These are phyloP conservation scores for Colletotrichum lini DNA, from an alignment of 2,329 filamentous ascomycete species.

Conservation along the genomic window DNA sequence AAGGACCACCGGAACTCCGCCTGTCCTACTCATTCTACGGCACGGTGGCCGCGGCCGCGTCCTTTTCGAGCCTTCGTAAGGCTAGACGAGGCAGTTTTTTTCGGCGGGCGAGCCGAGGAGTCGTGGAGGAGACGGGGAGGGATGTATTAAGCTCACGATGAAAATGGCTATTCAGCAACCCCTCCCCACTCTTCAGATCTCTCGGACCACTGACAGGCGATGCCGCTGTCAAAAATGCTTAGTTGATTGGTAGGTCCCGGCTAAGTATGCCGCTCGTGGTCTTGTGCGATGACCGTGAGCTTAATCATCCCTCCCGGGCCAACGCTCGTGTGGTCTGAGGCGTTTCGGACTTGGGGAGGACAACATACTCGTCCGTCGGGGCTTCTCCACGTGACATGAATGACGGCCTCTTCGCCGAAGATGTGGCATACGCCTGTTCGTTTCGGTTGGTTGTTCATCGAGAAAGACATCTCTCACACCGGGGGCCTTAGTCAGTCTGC, in stretches of 20 bases:
- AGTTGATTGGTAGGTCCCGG: slow-evolving; percentile 4
- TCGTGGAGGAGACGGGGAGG: slow-evolving; percentile 17
- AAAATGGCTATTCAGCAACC: neutral
- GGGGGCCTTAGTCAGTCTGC: neutral
- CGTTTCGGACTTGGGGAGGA: neutral
- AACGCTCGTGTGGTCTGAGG: slow-evolving; percentile 2
- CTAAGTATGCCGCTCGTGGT: slow-evolving; percentile 19
- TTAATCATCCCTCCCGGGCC: neutral
- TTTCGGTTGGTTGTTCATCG: neutral
- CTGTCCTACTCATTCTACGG: too few relatives aligned
- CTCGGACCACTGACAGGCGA: slow-evolving; percentile 7
- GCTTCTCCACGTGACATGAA: too few relatives aligned
- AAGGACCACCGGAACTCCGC: slow-evolving; percentile 13
- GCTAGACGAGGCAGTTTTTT: slow-evolving; percentile 15
- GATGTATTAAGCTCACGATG: slow-evolving; percentile 16
- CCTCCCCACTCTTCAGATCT: slow-evolving; percentile 14
- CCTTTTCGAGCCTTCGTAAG: neutral
- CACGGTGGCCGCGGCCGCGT: neutral
- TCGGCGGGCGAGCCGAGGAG: slow-evolving; percentile 4
- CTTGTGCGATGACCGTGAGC: neutral
- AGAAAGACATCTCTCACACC: neutral
- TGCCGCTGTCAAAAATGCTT: neutral
- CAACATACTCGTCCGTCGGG: too few relatives aligned
- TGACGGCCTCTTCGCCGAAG: too few relatives aligned
- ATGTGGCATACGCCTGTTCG: neutral